Base-by-base conservation (phyloP, 306 rosid genomes). In the Pterocarpus santalinus region DNA sequence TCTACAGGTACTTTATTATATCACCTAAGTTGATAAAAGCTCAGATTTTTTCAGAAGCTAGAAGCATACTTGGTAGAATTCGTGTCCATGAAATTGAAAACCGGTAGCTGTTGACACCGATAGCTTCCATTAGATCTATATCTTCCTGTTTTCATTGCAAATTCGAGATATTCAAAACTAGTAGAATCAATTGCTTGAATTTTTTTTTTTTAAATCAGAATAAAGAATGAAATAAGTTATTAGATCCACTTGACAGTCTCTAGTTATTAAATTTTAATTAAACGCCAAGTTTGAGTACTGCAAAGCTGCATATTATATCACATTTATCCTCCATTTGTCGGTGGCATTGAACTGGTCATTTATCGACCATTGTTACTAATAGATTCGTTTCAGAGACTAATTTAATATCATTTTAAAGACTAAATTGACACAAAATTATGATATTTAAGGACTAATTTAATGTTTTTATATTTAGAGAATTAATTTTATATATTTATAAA, bases 71-170 rank as follows among this genome's bases (percentile, higher is more conserved):
- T 22, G 97, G 98, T 72, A 93, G 80, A 79, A 94, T 83, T 87
- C 98, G 88, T 82, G 95, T 72, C 97, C 97, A 91, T 32, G 98
- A 90, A 44, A 91, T 82, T 2, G 98, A 94, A 83, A 94, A 84
- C 39, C 95, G 91, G 72, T 94, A 92, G 84, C 82, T 84, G 60
- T 89, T 88, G 68, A 90, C 94, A 75, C 92, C 87, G 34, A 87
- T 55, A 35, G 65, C 72, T 8, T 46, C 75, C 95, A 94, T 90
- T n/a, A 88, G 84, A 81, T 89, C 86, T 17, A 90, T 3, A 82
- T 94, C 97, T 56, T 90, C 95, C 95, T 94, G 88, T 84, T 87
- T 82, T 51, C 7, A 69, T 57, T 9, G 51, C 49, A 80, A 51
- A 16, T 68, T 68, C 30, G 17, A 28, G 49, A 60, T 79, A 17